These are phyloP conservation scores for Macroventuria anomochaeta DNA, from an alignment of 2,329 filamentous ascomycete genomes.

Conservation along the genomic window DNA sequence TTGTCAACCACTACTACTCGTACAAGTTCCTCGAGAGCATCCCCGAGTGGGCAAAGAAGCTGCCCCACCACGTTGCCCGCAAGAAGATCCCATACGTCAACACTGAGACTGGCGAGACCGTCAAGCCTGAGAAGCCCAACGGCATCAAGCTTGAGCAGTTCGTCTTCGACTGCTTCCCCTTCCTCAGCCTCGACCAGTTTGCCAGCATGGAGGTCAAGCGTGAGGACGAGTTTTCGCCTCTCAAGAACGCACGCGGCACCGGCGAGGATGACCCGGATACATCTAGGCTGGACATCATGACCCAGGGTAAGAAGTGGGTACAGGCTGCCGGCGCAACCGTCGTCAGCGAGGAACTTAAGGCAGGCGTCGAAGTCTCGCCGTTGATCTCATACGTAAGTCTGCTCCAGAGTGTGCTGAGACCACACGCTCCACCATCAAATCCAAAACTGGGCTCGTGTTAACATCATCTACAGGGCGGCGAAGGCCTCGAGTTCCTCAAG, in stretches of 20 bases:
- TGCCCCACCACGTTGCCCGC: slow-evolving; percentile 93
- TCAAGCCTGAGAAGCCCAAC: slow-evolving; percentile 94
- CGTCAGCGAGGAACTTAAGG: slow-evolving; percentile 61
- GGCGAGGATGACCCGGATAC: slow-evolving; percentile 95
- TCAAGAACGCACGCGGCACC: slow-evolving; percentile 86
- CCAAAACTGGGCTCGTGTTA: neutral
- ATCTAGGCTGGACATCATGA: slow-evolving; percentile 87
- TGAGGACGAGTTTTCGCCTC: slow-evolving; percentile 96
- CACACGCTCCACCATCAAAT: neutral
- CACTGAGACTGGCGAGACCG: slow-evolving; percentile 73
- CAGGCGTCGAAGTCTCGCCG: slow-evolving; percentile 88
- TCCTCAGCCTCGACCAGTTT: slow-evolving; percentile 85
- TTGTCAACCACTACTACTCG: slow-evolving; percentile 99
- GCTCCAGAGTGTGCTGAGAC: too few relatives aligned
- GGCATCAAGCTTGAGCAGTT: slow-evolving; percentile 99
- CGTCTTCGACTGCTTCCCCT: slow-evolving; percentile 97
- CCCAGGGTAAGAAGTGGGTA: slow-evolving; percentile 86
- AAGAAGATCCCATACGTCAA: slow-evolving; percentile 97
- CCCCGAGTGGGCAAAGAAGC: slow-evolving; percentile 80
- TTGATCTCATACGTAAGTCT: slow-evolving; percentile 91
- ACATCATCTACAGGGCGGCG: slow-evolving; percentile 59
- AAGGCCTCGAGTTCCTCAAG: slow-evolving; percentile 68
- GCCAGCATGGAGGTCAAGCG: slow-evolving; percentile 95
- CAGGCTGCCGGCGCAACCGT: slow-evolving; percentile 79
- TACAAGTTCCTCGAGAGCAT: slow-evolving; percentile 91